Percentiles rank a stretch among this genome's conserved stretches.
These are phyloP conservation scores for Lumnitzera littorea DNA, from an alignment of 345 rosid species.

Conservation along the genomic window DNA sequence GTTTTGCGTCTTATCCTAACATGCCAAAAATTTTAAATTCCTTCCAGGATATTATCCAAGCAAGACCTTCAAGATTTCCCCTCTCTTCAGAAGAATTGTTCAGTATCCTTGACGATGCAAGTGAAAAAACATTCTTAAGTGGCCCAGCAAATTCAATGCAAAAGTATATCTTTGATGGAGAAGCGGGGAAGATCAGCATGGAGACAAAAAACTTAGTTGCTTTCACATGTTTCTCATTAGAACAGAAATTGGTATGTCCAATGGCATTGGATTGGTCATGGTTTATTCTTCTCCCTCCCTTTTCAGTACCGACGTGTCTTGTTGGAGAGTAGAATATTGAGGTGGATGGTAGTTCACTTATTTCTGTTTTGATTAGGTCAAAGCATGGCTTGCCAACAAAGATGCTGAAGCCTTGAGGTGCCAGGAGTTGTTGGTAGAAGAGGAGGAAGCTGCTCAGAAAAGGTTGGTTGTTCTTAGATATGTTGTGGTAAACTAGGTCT, in stretches of 20 bases:
- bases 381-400: slow-evolving; percentile 90
- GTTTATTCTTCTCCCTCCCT: neutral
- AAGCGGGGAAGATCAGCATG: slow-evolving; percentile 65
- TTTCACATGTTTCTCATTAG: slow-evolving; percentile 76
- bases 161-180: slow-evolving; percentile 88
- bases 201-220: slow-evolving; percentile 85
- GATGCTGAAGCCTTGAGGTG: slow-evolving; percentile 94
- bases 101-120: slow-evolving; percentile 86
- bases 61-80: slow-evolving; percentile 61
- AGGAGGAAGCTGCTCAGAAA: slow-evolving; percentile 92
- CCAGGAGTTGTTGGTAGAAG: slow-evolving; percentile 87
- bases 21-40: slow-evolving; percentile 3
- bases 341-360: neutral
- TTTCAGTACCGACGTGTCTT: neutral
- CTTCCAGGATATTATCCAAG: slow-evolving; percentile 75
- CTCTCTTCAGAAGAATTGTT: slow-evolving; percentile 70
- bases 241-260: slow-evolving; percentile 65
- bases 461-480: slow-evolving; percentile 35
- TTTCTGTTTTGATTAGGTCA: slow-evolving; percentile 36
- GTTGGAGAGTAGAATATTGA: slow-evolving; percentile 4
- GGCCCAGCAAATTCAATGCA: slow-evolving; percentile 67
- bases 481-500: neutral
- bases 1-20: no score
- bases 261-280: slow-evolving; percentile 5
- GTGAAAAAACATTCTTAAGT: slow-evolving; percentile 80